Conservation (phyloP, 352 stramenopile species). For the Phytophthora hibernalis region DNA sequence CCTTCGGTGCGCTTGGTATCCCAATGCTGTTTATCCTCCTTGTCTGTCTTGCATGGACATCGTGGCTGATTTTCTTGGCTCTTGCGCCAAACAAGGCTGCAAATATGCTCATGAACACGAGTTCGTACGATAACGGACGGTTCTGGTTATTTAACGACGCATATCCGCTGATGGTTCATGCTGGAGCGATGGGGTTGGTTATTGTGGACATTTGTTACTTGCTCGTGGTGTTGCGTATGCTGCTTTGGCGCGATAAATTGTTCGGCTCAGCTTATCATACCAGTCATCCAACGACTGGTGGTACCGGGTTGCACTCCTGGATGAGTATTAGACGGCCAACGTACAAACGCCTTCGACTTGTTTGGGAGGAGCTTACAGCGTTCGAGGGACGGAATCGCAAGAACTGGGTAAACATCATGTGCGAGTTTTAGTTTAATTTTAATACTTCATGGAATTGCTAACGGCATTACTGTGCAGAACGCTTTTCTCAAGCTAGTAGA, state of each 20-base stretch:
- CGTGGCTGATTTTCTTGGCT: conserved; percentile 47
- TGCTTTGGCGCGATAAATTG: conserved; percentile 29
- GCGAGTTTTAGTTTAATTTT: background rate
- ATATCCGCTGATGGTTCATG: conserved; percentile 1
- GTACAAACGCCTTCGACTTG: background rate
- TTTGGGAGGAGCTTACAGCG: conserved; percentile 33
- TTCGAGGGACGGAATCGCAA: conserved; percentile 48
- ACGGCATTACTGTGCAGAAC: conserved; percentile 30
- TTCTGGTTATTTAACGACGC: conserved; percentile 52
- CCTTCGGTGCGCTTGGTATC: conserved; percentile 14
- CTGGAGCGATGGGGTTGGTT: conserved; percentile 32
- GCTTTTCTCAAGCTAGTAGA: conserved; percentile 42
- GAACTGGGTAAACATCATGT: conserved; percentile 39
- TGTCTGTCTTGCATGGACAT: conserved; percentile 39
- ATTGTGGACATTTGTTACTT: conserved; percentile 39
- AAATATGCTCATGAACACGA: conserved; percentile 57
- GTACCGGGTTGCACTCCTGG: conserved; percentile 7
- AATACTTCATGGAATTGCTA: background rate
- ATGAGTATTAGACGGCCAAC: background rate
- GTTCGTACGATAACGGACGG: conserved; percentile 46
- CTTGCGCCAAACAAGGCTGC: conserved; percentile 39
- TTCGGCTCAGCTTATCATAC: conserved; percentile 18
- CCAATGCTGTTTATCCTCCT: conserved; percentile 29
- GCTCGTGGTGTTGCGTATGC: conserved; percentile 34
- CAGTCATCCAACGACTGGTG: background rate